Conservation (phyloP, 176 grass and related monocot species). For the Chloris gayana region DNA sequence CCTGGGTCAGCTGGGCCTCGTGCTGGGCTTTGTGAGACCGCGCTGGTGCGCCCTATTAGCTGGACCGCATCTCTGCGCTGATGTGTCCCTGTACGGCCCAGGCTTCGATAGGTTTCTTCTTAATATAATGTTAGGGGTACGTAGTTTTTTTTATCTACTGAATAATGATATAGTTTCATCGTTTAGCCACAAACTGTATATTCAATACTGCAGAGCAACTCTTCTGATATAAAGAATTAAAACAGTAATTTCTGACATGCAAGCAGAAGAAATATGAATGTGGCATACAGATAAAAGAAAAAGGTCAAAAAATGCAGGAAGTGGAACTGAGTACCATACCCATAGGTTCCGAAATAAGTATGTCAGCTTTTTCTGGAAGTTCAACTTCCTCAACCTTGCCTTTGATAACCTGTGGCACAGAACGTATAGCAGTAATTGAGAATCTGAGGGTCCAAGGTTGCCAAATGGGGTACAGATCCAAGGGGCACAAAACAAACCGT, state of each 20-base stretch:
- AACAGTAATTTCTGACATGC: not conserved
- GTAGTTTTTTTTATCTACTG: too few relatives aligned
- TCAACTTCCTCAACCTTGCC: slow-evolving; percentile 99
- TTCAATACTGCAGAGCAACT: not conserved
- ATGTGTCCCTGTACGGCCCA: too few relatives aligned
- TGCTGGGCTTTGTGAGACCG: too few relatives aligned
- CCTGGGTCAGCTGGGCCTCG: too few relatives aligned
- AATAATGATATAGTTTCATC: not conserved
- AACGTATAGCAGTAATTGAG: slow-evolving; percentile 6
- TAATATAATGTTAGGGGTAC: too few relatives aligned
- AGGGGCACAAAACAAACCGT: slow-evolving; percentile 71
- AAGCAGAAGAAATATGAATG: not conserved
- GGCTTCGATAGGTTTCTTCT: too few relatives aligned
- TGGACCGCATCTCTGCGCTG: too few relatives aligned
- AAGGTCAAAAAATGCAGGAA: slow-evolving; percentile 13
- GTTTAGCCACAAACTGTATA: not conserved
- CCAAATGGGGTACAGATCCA: slow-evolving; percentile 30
- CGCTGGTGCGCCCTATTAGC: too few relatives aligned
- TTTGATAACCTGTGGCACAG: slow-evolving; percentile 72
- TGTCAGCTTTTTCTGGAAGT: slow-evolving; percentile 98
- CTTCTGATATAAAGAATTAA: not conserved
- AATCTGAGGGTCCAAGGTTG: slow-evolving; percentile 16
- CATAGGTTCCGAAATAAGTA: slow-evolving; percentile 98
- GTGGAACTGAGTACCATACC: slow-evolving; percentile 49
- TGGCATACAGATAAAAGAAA: not conserved